Base-by-base conservation (phyloP, 768 basidiomycete genomes). In the Mycena indigotica region DNA sequence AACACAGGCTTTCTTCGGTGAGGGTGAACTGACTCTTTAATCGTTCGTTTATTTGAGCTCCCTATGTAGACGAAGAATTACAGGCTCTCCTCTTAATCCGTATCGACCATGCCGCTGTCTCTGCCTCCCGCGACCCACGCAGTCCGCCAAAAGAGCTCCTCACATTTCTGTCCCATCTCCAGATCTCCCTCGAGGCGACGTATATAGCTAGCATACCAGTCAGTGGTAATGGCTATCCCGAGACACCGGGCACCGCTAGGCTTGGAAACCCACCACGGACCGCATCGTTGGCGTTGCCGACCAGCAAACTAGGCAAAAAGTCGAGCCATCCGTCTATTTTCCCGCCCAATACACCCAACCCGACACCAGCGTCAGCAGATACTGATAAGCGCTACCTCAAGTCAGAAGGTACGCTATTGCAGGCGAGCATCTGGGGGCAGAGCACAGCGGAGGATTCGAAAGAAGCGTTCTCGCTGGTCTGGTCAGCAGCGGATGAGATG, bases 331-430 rank as follows among this genome's bases (percentile, higher is more conserved):
- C 88, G 1, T 85, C 87, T 2, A 87, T 92, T 65, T 82, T 89
- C 61, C 92, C 91, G 26, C 93, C 93, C 1, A 77, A 77, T 51
- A 97, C 94, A 0, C 95, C 94, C 0, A 87, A 89, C 68, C 94
- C 94, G 1, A 87, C 86, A 16, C 94, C 94, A 1, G 76, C 82
- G 1, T 86, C 89, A 25, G 79, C 82, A 0, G 86, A 87, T 28
- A 79, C 82, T 16, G 94, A 97, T 71, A 80, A 82, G 41, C 81
- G 84, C 67, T 97, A 95, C 68, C 84, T 86, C 1, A 81, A 83
- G 28, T 80, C 90, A 0, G 91, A 94, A 65, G 95, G 94, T 0
- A 87, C 88, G 0, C 71, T 85, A 4, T 79, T 95, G 13, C 77
- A 85, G 44, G 81, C 88, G 1, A 81, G 79, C 50, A 85, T 88